Percentiles rank a stretch among this genome's conserved stretches.
These are phyloP conservation scores for Beauveria medogensis DNA, from an alignment of 2,329 filamentous ascomycete species.

Conservation along the genomic window DNA sequence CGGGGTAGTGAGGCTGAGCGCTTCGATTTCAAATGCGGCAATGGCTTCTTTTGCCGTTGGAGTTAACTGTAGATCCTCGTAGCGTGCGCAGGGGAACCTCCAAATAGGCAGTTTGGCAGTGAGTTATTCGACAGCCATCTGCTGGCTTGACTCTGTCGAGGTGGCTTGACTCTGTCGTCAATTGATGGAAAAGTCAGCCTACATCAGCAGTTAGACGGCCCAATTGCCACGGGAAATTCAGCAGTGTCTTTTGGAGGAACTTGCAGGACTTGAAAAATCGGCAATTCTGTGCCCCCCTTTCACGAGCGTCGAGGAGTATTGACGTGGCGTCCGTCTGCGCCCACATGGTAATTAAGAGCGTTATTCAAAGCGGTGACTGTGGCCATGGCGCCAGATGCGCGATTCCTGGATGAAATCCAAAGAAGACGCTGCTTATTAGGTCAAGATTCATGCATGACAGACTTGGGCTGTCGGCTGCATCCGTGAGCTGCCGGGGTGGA, in stretches of 20 bases:
- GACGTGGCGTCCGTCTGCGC: not conserved
- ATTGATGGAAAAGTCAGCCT: not conserved
- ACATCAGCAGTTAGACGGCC: too few relatives aligned
- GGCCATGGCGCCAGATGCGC: not conserved
- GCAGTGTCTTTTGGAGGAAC: not conserved
- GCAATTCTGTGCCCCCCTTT: not conserved
- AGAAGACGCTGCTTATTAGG: not conserved
- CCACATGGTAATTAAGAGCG: not conserved
- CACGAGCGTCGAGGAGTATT: not conserved
- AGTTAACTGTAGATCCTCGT: constrained; percentile 2
- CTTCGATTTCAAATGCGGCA: not conserved
- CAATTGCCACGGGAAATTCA: too few relatives aligned
- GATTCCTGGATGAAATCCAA: not conserved
- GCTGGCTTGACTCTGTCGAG: not conserved
- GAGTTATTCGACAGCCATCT: not conserved
- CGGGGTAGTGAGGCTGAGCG: not conserved
- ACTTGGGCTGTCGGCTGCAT: not conserved
- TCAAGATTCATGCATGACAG: not conserved
- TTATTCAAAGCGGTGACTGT: not conserved
- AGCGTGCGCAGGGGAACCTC: not conserved
- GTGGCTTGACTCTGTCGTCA: not conserved
- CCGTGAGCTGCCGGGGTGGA: not conserved
- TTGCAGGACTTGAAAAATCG: not conserved
- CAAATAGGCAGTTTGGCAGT: not conserved
- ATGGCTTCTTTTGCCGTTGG: not conserved